These are phyloP conservation scores for Xylaria sp. DNA, from an alignment of 2,329 filamentous ascomycete species.

Conservation along the genomic window DNA sequence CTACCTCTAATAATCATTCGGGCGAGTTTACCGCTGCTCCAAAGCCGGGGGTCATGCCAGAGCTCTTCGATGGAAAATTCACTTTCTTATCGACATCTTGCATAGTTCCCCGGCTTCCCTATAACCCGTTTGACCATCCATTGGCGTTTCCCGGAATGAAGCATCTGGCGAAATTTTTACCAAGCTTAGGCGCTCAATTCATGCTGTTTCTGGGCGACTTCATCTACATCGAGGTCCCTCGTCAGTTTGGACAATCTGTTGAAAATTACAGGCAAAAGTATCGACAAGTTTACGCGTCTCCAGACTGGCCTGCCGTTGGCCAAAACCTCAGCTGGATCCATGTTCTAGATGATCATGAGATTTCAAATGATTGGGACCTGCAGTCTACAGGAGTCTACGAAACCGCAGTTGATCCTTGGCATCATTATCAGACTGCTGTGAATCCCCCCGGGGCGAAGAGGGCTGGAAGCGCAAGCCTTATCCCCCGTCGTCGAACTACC, in stretches of 20 bases:
- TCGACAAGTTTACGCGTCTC: conserved; percentile 92
- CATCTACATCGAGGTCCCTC: conserved; percentile 89
- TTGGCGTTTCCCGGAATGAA: conserved; percentile 81
- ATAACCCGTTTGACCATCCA: conserved; percentile 82
- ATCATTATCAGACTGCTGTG: conserved; percentile 80
- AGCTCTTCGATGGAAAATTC: conserved; percentile 70
- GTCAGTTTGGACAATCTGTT: conserved; percentile 71
- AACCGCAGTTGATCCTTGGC: conserved; percentile 82
- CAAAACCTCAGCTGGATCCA: conserved; percentile 95
- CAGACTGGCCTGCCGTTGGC: conserved; percentile 80
- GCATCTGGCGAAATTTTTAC: conserved; percentile 75
- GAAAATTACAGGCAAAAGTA: conserved; percentile 91
- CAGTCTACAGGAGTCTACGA: conserved; percentile 82
- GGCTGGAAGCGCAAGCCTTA: conserved; percentile 47
- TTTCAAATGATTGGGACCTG: conserved; percentile 88
- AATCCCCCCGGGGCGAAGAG: conserved; percentile 76
- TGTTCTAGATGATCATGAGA: conserved; percentile 95
- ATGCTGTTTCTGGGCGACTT: conserved; percentile 88
- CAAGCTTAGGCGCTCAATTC: conserved; percentile 74
- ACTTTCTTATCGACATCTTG: conserved; percentile 94
- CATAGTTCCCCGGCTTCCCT: conserved; percentile 89
- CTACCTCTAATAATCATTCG: conserved; percentile 82
- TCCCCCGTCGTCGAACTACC: conserved; percentile 62
- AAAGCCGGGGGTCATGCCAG: conserved; percentile 66
- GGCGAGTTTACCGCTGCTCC: conserved; percentile 84